A percentile compares a stretch with the other conserved stretches of the same genome.
Evolutionary conservation across 768 basidiomycete genomes (phyloP).

Genomic region (Termitomyces sp.): DNA sequence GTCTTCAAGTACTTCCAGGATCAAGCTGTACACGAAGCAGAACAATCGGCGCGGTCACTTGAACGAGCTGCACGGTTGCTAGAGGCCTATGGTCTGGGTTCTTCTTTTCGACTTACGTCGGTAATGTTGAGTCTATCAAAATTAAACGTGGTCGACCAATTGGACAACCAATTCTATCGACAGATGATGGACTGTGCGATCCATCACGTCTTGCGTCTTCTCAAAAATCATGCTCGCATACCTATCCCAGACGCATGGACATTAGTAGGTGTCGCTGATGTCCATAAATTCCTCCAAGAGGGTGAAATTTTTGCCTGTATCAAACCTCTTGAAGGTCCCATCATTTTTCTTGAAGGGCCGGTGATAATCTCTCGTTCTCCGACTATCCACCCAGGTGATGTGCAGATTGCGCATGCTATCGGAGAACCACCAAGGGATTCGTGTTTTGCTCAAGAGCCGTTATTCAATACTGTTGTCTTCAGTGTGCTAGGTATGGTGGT

Average conservation of each 20-base stretch:
- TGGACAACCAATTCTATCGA: slow-evolving; percentile 46
- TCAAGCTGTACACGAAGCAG: slow-evolving; percentile 46
- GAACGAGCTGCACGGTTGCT: slow-evolving; percentile 47
- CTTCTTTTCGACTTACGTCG: slow-evolving; percentile 54
- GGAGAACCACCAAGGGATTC: slow-evolving; percentile 55
- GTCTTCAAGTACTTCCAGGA: slow-evolving; percentile 57
- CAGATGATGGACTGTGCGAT: slow-evolving; percentile 52
- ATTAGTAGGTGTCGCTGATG: slow-evolving; percentile 71
- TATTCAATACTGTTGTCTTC: slow-evolving; percentile 67
- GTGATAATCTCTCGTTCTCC: slow-evolving; percentile 64
- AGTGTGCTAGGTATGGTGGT: slow-evolving; percentile 46
- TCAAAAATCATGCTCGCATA: slow-evolving; percentile 68
- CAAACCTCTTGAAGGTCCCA: slow-evolving; percentile 35
- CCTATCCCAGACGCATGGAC: slow-evolving; percentile 64
- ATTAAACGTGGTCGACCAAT: slow-evolving; percentile 37
- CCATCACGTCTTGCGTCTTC: slow-evolving; percentile 62
- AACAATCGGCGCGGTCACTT: slow-evolving; percentile 41
- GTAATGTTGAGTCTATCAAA: slow-evolving; percentile 49
- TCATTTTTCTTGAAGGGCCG: slow-evolving; percentile 51
- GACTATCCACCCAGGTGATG: slow-evolving; percentile 68
- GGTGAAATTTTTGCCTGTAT: slow-evolving; percentile 64
- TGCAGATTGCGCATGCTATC: slow-evolving; percentile 59
- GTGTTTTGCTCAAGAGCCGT: slow-evolving; percentile 48
- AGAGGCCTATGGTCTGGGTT: slow-evolving; percentile 56
- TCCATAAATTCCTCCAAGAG: slow-evolving; percentile 49